Base-by-base conservation (phyloP, 345 rosid species). In the Lagerstroemia speciosa region DNA sequence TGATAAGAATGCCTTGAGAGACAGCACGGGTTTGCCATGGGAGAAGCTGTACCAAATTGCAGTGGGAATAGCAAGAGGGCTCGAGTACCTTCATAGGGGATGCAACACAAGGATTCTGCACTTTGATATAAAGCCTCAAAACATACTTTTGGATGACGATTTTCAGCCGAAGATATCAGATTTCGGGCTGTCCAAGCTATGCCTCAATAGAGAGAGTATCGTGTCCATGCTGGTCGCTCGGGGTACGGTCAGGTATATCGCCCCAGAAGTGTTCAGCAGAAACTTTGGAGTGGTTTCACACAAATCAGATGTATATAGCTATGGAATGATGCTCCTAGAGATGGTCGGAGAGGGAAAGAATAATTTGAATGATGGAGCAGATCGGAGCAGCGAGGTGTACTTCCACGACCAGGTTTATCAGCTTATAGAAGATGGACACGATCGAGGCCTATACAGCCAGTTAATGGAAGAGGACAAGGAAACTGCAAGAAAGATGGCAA, bases 71-170 rank as follows among this genome's bases (percentile, higher is more conserved):
- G 85, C 85, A 30, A 64, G 69, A 0, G 83, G 87, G 24, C 70
- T 83, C 0, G 82, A 83, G 67, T 83, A 81, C 57, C 70, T 83
- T 67, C 89, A 85, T 53, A 67, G 58, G 20, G 85, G 80, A 12
- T 82, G 83, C 68, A 82, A 50, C 50, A 74, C 77, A 0, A 81
- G 66, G 65, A 80, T 81, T 48, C 41, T 85, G 33, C 80, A 83
- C 67, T 85, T 81, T 0, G 84, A 85, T 64, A 79, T 83, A 70
- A 86, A 80, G 37, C 84, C 87, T 16, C 80, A 76, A 0, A 81
- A 81, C 46, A 73, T 83, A 64, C 82, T 80, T 69, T 67, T 84
- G 3, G 84, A 84, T 0, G 61, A 70, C 71, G 73, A 82, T 0
- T 80, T 79, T 29, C 67, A 75, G 29, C 83, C 88, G 0, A 82